Conservation (phyloP, 1,284 basidiomycete genomes). For the Pyrrhoderma lamaoense region DNA sequence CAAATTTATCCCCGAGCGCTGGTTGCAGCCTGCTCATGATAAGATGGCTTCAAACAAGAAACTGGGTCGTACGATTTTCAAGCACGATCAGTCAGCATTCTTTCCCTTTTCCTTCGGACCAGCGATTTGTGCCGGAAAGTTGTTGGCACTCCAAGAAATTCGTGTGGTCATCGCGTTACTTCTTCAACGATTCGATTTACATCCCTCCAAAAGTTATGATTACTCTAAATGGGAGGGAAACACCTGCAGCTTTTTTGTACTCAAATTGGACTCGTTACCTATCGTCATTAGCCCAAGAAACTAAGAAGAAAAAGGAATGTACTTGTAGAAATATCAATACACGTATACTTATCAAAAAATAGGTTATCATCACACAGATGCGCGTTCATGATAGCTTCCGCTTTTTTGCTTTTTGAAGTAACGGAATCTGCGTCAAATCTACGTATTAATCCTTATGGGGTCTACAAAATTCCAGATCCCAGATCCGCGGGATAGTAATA, state of each 20-base stretch:
- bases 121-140: constrained; percentile 30
- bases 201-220: constrained; percentile 25
- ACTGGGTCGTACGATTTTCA: not conserved
- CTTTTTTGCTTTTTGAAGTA: no score
- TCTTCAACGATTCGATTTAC: constrained; percentile 27
- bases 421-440: no score
- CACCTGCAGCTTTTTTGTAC: constrained; percentile 26
- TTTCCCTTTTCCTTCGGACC: constrained; percentile 30
- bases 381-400: no score
- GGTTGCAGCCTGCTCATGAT: constrained; percentile 25
- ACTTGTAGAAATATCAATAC: not conserved
- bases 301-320: no score
- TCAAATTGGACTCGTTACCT: constrained; percentile 25
- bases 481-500: no score
- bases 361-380: no score
- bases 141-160: constrained; percentile 28
- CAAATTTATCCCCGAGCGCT: constrained; percentile 36
- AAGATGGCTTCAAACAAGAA: not conserved
- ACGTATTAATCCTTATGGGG: no score
- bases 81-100: constrained; percentile 29
- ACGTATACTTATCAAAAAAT: not conserved
- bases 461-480: no score
- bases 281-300: constrained; percentile 16
- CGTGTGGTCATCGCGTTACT: constrained; percentile 24
- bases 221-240: constrained; percentile 24